Conservation (phyloP, 176 grass and related monocot species). For the Oryza longistaminata region DNA sequence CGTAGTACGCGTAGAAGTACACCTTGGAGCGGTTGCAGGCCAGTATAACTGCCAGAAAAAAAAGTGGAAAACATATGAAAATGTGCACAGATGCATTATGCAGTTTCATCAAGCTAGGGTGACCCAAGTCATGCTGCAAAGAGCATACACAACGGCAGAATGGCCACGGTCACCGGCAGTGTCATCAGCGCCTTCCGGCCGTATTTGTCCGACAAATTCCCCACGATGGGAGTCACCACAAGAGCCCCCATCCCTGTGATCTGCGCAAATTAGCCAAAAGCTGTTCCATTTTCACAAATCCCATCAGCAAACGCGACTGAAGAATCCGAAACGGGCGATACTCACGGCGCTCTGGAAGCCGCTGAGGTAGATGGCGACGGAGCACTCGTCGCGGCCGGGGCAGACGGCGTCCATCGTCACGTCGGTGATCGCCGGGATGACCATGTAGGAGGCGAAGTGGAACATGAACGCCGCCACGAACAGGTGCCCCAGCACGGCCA, state of each 20-base stretch:
- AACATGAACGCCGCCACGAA: conserved; percentile 73
- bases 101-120: not conserved
- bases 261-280: conserved; percentile 33
- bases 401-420: conserved; percentile 74
- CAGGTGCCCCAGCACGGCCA: conserved; percentile 57
- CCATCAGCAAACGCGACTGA: not conserved
- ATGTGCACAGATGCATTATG: not conserved
- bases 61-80: not conserved
- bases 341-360: conserved; percentile 75
- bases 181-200: conserved; percentile 76
- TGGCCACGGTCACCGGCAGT: conserved; percentile 56
- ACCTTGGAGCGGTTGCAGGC: conserved; percentile 57
- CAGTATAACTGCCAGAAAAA: conserved; percentile 56
- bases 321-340: not conserved
- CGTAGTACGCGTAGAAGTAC: conserved; percentile 72
- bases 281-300: not conserved
- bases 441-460: conserved; percentile 76
- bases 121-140: not conserved
- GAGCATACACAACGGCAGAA: conserved; percentile 59
- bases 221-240: conserved; percentile 75
- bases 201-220: conserved; percentile 89
- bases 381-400: conserved; percentile 70
- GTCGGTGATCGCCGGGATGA: conserved; percentile 74
- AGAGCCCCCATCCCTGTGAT: conserved; percentile 75
- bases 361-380: conserved; percentile 77